Conservation (phyloP, 169 alveolate species). For the Eimeria falciformis region DNA sequence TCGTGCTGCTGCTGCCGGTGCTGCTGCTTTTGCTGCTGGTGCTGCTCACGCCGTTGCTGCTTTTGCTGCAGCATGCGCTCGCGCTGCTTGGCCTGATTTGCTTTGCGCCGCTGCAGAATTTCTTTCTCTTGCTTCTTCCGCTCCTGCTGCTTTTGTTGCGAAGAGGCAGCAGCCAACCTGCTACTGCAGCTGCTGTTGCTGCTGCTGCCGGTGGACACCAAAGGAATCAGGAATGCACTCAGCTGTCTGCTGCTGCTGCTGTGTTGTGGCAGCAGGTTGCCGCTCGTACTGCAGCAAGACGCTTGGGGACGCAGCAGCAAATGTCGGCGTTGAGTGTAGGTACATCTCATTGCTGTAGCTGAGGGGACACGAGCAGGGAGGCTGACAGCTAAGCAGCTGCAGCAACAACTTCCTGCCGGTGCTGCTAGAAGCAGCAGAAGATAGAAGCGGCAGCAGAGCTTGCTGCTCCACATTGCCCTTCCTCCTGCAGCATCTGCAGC, state of each 20-base stretch:
- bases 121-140: constrained; percentile 56
- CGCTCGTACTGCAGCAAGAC: constrained; percentile 9
- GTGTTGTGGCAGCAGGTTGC: constrained; percentile 20
- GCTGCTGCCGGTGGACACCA: background rate
- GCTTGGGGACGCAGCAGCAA: background rate
- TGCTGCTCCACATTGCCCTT: constrained; percentile 16
- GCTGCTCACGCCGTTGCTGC: constrained; percentile 48
- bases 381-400: constrained; percentile 8
- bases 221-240: background rate
- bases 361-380: background rate
- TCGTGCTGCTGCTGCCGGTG: background rate
- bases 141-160: constrained; percentile 54
- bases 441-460: background rate
- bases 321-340: too few species aligned
- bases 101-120: constrained; percentile 44
- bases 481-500: constrained; percentile 21
- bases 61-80: constrained; percentile 58
- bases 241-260: constrained; percentile 6
- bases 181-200: constrained; percentile 14
- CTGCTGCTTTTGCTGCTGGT: constrained; percentile 1
- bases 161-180: constrained; percentile 60
- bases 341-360: too few species aligned
- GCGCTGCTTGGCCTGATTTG: constrained; percentile 53
- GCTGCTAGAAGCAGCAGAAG: constrained; percentile 27
- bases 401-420: constrained; percentile 6